A percentile compares a stretch with the other conserved stretches of the same genome.
phyloP scores from a whole-genome alignment of 2,329 filamentous ascomycete species.

The Sporothrix schenckii region DNA sequence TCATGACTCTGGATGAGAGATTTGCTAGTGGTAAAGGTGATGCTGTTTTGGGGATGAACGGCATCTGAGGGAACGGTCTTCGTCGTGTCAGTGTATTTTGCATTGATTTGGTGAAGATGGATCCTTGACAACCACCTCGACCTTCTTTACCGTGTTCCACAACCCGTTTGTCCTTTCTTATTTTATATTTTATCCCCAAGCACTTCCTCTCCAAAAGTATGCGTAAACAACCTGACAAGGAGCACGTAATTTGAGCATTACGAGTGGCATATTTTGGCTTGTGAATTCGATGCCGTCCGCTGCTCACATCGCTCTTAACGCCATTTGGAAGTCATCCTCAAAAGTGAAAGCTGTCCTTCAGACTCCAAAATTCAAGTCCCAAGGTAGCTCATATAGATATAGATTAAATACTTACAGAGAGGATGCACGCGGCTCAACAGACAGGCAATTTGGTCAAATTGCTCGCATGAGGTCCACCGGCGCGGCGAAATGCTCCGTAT shows the following conservation, averaged over 20 bases:
- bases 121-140: too few relatives aligned
- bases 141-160: too few relatives aligned
- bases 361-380: background rate
- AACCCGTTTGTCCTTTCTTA: too few relatives aligned
- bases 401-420: background rate
- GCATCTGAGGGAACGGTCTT: background rate
- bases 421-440: conserved; percentile 7
- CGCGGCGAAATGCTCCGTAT: conserved; percentile 13
- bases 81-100: background rate
- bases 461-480: conserved; percentile 12
- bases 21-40: background rate
- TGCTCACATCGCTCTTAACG: background rate
- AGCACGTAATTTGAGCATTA: too few relatives aligned
- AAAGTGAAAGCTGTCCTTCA: conserved; percentile 24
- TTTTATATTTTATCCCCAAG: too few relatives aligned
- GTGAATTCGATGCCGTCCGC: background rate
- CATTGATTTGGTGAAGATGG: too few relatives aligned
- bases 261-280: too few relatives aligned
- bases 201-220: too few relatives aligned
- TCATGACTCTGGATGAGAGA: background rate
- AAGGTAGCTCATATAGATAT: conserved; percentile 17
- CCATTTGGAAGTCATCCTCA: background rate
- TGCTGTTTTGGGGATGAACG: background rate
- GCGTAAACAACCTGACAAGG: too few relatives aligned
- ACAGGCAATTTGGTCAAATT: conserved; percentile 4